Conservation (phyloP, 1,139 yeast species). For the Protomyces inundatus region DNA sequence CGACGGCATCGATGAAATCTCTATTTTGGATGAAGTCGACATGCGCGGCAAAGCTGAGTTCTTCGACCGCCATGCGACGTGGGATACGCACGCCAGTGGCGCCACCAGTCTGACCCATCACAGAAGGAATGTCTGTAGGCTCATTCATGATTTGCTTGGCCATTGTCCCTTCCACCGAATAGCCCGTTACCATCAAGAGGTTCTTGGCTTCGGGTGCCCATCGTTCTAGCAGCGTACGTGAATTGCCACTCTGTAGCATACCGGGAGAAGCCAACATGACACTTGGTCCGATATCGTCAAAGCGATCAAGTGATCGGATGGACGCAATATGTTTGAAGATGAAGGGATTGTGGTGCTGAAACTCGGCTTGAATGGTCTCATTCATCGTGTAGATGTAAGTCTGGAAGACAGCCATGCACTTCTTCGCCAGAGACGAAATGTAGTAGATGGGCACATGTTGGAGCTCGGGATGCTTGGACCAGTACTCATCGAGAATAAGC, state of each 20-base stretch:
- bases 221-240: constrained; percentile 80
- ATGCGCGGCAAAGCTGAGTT: constrained; percentile 96
- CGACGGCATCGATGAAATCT: constrained; percentile 79
- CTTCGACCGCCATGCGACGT: constrained; percentile 83
- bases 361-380: constrained; percentile 72
- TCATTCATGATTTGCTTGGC: constrained; percentile 84
- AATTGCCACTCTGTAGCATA: constrained; percentile 92
- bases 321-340: constrained; percentile 81
- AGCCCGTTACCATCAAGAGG: constrained; percentile 84
- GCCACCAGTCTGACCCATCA: constrained; percentile 56
- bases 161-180: constrained; percentile 97
- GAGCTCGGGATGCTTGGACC: constrained; percentile 78
- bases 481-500: constrained; percentile 85
- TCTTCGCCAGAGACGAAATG: constrained; percentile 88
- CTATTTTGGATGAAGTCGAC: constrained; percentile 93
- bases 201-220: constrained; percentile 98
- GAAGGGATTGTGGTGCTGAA: constrained; percentile 81
- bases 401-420: constrained; percentile 96
- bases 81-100: constrained; percentile 52
- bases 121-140: constrained; percentile 80
- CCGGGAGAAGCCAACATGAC: constrained; percentile 97
- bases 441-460: constrained; percentile 79
- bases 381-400: constrained; percentile 97
- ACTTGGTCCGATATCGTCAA: constrained; percentile 92
- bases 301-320: constrained; percentile 69